A percentile compares a stretch with the other conserved stretches of the same genome.
Evolutionary conservation across 331 rosid genomes (phyloP).

Genomic region (Spiraea crenata): DNA sequence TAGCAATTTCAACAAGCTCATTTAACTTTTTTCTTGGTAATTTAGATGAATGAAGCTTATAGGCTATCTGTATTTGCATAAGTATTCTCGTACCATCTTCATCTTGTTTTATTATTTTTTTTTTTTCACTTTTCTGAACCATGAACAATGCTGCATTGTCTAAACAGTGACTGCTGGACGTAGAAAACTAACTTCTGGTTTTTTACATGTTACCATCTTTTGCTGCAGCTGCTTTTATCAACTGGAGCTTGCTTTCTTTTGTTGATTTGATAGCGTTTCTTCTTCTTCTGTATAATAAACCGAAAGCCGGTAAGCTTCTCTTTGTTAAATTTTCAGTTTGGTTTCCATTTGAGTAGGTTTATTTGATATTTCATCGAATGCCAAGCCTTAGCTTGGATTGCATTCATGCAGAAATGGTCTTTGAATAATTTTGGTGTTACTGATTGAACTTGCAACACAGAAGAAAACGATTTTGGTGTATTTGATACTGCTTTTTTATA

Average conservation of each 20-base stretch:
- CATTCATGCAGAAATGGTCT: background rate
- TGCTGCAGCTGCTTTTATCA: constrained; percentile 74
- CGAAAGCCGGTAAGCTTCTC: constrained; percentile 56
- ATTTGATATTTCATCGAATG: background rate
- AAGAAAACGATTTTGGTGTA: background rate
- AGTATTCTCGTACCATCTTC: too few species aligned
- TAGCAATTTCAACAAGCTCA: background rate
- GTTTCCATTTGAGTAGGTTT: background rate
- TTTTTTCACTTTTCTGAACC: too few species aligned
- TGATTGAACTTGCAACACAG: constrained; percentile 10
- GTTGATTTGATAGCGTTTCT: constrained; percentile 72
- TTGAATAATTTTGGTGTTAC: constrained; percentile 10
- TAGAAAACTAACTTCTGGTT: background rate
- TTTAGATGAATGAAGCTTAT: background rate
- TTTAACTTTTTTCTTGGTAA: background rate
- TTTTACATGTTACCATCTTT: constrained; percentile 22
- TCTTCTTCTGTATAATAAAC: constrained; percentile 60
- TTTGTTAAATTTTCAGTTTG: constrained; percentile 18
- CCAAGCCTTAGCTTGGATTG: constrained; percentile 1
- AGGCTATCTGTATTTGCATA: too few species aligned
- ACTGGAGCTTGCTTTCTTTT: constrained; percentile 93
- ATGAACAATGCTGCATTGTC: too few species aligned
- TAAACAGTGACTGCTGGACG: too few species aligned
- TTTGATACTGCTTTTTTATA: constrained; percentile 9
- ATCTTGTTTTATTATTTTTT: too few species aligned